Evolutionary conservation across 768 basidiomycete species (phyloP).

Genomic region (Floccularia luteovirens): DNA sequence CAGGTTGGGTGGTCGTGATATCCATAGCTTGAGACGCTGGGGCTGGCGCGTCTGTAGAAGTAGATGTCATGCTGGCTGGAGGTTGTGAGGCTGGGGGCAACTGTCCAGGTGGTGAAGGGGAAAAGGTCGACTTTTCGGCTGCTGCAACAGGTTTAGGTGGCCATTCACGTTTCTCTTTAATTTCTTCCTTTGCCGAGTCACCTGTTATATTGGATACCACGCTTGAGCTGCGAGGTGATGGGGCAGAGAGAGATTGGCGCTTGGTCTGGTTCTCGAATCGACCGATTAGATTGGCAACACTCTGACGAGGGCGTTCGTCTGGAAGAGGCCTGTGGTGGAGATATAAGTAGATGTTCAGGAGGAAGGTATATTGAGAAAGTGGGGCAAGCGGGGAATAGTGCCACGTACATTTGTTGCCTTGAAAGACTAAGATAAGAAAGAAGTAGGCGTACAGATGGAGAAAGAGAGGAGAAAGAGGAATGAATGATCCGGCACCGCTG

Average conservation of each 20-base stretch:
- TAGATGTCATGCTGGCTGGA: no score
- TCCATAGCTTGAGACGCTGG: no score
- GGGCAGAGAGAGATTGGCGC: conserved; percentile 37
- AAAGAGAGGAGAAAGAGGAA: conserved; percentile 5
- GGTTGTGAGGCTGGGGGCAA: not conserved
- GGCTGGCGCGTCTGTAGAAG: no score
- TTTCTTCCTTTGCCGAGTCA: conserved; percentile 60
- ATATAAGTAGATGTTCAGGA: conserved; percentile 10
- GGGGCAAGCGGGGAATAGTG: conserved; percentile 9
- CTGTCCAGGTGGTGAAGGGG: conserved; percentile 22
- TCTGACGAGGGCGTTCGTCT: conserved; percentile 81
- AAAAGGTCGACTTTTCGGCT: conserved; percentile 27
- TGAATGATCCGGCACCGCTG: conserved; percentile 9
- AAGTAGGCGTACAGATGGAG: conserved; percentile 5
- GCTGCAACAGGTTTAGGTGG: conserved; percentile 44
- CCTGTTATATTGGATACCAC: conserved; percentile 56
- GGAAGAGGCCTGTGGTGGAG: conserved; percentile 62
- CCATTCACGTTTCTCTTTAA: conserved; percentile 73
- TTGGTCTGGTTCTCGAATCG: conserved; percentile 81
- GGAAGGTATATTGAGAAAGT: conserved; percentile 7
- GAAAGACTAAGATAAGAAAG: conserved; percentile 1
- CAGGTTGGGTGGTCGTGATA: no score
- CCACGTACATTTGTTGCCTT: conserved; percentile 24
- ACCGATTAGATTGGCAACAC: conserved; percentile 87
- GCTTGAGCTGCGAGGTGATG: conserved; percentile 54